Conservation (phyloP, 176 grass and related monocot species). For the Musa schizocarpa region DNA sequence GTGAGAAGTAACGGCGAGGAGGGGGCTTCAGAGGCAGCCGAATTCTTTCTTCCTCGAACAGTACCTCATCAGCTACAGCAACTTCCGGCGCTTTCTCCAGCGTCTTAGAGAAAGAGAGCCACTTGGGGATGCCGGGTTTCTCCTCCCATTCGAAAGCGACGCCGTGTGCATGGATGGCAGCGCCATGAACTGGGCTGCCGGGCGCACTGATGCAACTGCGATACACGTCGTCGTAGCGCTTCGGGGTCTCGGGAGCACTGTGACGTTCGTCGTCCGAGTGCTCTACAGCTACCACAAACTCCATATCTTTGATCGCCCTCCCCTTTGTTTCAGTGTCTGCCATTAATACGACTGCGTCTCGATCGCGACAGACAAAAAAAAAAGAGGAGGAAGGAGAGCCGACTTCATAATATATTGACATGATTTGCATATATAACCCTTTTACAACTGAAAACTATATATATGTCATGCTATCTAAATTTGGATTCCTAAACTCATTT, state of each 20-base stretch:
- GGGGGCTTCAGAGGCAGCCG: conserved; percentile 48
- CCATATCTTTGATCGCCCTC: conserved; percentile 6
- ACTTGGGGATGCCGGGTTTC: conserved; percentile 64
- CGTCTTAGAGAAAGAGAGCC: neutral
- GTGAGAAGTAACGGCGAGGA: conserved; percentile 34
- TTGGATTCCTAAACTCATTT: no score
- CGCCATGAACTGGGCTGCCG: conserved; percentile 50
- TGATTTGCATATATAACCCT: no score
- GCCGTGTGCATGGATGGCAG: conserved; percentile 45
- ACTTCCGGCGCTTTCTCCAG: neutral
- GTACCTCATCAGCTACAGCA: conserved; percentile 61
- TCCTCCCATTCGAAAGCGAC: conserved; percentile 86
- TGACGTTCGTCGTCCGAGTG: conserved; percentile 6
- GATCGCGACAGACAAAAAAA: no score
- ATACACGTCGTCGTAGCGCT: conserved; percentile 56
- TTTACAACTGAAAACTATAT: no score
- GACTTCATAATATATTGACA: no score
- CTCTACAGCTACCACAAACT: conserved; percentile 8
- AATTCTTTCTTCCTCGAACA: conserved; percentile 43
- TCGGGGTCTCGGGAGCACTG: conserved; percentile 31
- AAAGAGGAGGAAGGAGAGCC: no score
- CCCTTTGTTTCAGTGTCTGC: no score
- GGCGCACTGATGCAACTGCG: conserved; percentile 68
- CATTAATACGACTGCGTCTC: no score
- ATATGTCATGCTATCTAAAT: no score